These are phyloP conservation scores for Cladosporium cucumerinum DNA, from an alignment of 2,329 filamentous ascomycete genomes.

Conservation along the genomic window DNA sequence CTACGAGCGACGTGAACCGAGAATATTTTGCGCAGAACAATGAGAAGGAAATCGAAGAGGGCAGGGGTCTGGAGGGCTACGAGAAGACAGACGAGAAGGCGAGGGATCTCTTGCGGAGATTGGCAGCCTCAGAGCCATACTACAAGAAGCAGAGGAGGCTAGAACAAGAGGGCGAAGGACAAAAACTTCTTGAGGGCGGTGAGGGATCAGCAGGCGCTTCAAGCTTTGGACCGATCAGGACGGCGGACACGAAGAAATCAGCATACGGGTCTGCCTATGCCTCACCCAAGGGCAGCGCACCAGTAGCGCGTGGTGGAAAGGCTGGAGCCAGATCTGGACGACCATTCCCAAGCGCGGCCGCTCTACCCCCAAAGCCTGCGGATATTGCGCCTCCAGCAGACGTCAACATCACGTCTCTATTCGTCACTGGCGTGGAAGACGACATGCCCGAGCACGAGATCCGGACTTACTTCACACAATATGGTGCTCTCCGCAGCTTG, in stretches of 20 bases:
- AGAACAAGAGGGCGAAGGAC: conserved; percentile 54
- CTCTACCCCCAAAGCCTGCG: conserved; percentile 74
- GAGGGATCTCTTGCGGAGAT: conserved; percentile 74
- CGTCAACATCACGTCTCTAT: conserved; percentile 83
- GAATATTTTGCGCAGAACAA: conserved; percentile 98
- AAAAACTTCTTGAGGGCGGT: conserved; percentile 43
- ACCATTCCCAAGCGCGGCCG: conserved; percentile 66
- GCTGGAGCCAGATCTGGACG: conserved; percentile 48
- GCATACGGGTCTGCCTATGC: conserved; percentile 32
- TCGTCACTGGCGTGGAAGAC: conserved; percentile 92
- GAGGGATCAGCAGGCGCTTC: conserved; percentile 31
- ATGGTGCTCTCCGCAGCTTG: conserved; percentile 86
- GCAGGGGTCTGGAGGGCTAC: conserved; percentile 81
- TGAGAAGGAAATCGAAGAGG: conserved; percentile 91
- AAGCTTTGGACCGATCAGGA: conserved; percentile 71
- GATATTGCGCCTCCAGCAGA: conserved; percentile 86
- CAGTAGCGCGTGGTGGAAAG: conserved; percentile 19
- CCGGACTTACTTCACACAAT: conserved; percentile 82
- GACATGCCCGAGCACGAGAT: conserved; percentile 91
- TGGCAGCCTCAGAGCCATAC: conserved; percentile 92
- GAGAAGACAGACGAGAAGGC: conserved; percentile 98
- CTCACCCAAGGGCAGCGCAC: conserved; percentile 17
- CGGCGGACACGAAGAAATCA: conserved; percentile 52
- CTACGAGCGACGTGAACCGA: conserved; percentile 86
- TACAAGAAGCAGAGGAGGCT: conserved; percentile 82